Evolutionary conservation across 768 basidiomycete species (phyloP), one percentile per base, ranked within the genome.

Genomic region (Brasilioporus rufonigricans): DNA sequence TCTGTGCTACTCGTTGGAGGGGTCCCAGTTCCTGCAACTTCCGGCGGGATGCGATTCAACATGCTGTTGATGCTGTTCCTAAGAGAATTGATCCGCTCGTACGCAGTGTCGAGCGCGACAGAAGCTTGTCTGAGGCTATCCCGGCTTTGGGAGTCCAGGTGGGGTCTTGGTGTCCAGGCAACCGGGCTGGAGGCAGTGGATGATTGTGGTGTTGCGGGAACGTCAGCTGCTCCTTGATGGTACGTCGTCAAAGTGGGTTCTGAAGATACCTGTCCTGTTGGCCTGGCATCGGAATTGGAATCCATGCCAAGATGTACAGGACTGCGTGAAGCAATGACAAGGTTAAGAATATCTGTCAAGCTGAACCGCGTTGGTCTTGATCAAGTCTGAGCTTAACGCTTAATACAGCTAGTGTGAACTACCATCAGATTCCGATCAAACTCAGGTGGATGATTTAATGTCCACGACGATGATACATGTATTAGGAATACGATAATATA

Each of bases 41-140:
- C 74, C 18, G 77, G 76, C 47, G 74, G 73, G 56, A 80, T 68
- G 55, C 69, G 66, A 58, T 62, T 65, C 61, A 72, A 57, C 56
- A 82, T 67, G 55, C 74, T 73, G 48, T 77, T 68, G 33, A 85
- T 73, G 57, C 74, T 81, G 29, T 75, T 76, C 55, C 83, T 77
- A 47, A 84, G 76, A 66, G 80, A 77, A 46, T 77, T 76, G 62
- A 85, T 79, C 44, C 80, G 77, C 57, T 73, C 75, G 65, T 80
- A 82, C 21, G 81, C 83, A 33, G 77, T 75, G 50, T 83, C 80
- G 36, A 84, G 70, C 8, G 78, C 78, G n/a, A 72, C 69, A 38
- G 82, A 77, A n/a, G 81, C 80, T 52, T 77, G 74, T 32, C 78
- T 77, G 29, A 83, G 68, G 62, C 61, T 76, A 44, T 65, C 65